phyloP scores from a whole-genome alignment of 306 rosid species.

The Rosa lucieae region DNA sequence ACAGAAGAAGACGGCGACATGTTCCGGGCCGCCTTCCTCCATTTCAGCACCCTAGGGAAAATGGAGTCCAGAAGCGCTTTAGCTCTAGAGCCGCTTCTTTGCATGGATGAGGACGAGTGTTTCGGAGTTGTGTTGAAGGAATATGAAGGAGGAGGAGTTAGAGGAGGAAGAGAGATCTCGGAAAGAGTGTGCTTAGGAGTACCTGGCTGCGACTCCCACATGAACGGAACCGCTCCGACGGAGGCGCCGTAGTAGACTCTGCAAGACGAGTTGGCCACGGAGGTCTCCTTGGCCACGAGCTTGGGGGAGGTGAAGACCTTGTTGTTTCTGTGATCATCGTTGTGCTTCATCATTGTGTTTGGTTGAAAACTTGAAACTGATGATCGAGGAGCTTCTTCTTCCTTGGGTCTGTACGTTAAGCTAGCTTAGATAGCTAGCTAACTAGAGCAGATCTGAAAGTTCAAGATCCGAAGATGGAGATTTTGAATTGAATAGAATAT shows the following conservation, averaged over 20 bases:
- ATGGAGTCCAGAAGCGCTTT: conserved; percentile 10
- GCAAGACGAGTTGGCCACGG: conserved; percentile 42
- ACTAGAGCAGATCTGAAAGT: conserved; percentile 1
- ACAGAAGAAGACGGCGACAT: conserved; percentile 16
- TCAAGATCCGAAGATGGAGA: conserved; percentile 1
- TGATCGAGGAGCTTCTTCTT: background rate
- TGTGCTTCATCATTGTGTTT: background rate
- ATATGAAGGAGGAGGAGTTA: conserved; percentile 57
- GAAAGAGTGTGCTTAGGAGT: conserved; percentile 53
- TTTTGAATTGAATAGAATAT: conserved; percentile 12
- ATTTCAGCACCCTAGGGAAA: conserved; percentile 1
- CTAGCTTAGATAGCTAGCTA: background rate
- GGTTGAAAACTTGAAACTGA: background rate
- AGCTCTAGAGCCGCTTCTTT: conserved; percentile 15
- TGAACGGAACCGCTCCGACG: conserved; percentile 46
- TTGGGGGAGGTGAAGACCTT: conserved; percentile 20
- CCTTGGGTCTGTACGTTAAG: background rate
- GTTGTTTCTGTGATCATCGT: conserved; percentile 21
- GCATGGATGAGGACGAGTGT: background rate
- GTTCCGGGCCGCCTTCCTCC: background rate
- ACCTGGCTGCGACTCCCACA: conserved; percentile 64
- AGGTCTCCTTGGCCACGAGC: conserved; percentile 38
- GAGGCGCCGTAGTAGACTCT: conserved; percentile 57
- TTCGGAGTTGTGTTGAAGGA: background rate
- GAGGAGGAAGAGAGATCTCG: conserved; percentile 39